Evolutionary conservation across 2,329 filamentous ascomycete species (phyloP), one percentile per base, ranked within the genome.

Genomic region (Aspergillus tubingensis): DNA sequence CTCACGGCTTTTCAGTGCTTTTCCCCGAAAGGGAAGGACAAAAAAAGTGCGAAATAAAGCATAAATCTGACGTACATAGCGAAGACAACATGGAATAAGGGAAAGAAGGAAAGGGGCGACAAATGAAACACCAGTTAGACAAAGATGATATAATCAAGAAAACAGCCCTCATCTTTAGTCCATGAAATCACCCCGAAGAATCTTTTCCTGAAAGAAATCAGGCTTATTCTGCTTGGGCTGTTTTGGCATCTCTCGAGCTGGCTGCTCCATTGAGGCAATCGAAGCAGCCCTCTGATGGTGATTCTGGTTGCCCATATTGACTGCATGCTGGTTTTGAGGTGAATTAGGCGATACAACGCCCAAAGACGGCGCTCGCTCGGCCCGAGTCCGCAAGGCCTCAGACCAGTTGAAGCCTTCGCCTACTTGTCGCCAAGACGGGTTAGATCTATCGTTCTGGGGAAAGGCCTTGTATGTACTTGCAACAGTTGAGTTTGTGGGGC

Each of bases 151-250:
- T 13, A 21, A 38, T 23, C 51, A 43, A 59, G 15, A 44, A 61
- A 27, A 27, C 25, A 41, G 27, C 21, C n/a, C 8, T 13, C 48
- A 49, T 53, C 54, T 41, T 67, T 83, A 96, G 73, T 97, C 93
- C 92, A 98, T 97, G 72, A 99, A 98, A 73, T 99, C 95, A 49
- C 94, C 95, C 80, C 96, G 95, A 67, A 99, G 84, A 70, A 99
- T 98, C 67, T 96, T 88, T 83, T 99, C 95, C 78, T 97, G 93
- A 80, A 97, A 95, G 64, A 90, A 90, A 80, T 99, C 95, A 30
- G 94, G 93, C 82, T 94, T 96, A 44, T 83, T 82, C 66, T 83
- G 78, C 58, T 79, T 79, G 5, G 79, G 79, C 65, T 82, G 77
- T 60, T 77, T 77, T 17, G 77, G 74, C 36, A 80, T 75, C 56